These are phyloP conservation scores for Epichloe uncinata DNA, from an alignment of 2,329 filamentous ascomycete species.

Conservation along the genomic window DNA sequence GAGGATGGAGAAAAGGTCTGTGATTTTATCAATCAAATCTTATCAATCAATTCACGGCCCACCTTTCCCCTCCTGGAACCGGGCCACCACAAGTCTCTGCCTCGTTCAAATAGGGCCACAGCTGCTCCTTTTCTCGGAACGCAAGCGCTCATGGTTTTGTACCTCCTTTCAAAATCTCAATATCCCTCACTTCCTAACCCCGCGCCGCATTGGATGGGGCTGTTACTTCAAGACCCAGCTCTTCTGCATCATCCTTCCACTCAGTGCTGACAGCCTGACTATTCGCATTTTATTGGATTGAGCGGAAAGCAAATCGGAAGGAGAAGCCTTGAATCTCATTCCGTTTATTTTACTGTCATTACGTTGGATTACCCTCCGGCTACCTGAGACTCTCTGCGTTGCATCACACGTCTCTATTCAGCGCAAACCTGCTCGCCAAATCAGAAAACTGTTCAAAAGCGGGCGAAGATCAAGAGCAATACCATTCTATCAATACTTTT, in stretches of 20 bases:
- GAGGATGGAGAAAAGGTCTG: too few relatives aligned
- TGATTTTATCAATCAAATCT: too few relatives aligned
- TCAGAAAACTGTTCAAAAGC: neutral
- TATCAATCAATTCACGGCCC: conserved; percentile 31
- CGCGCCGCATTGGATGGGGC: neutral
- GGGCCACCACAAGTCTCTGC: conserved; percentile 12
- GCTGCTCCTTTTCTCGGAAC: conserved; percentile 4
- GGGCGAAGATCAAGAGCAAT: neutral
- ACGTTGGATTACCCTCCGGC: neutral
- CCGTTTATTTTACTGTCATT: neutral
- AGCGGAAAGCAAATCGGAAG: neutral
- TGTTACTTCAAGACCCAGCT: neutral
- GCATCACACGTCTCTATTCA: neutral
- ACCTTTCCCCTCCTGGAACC: conserved; percentile 21
- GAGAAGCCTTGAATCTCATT: neutral
- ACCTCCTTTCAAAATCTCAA: neutral
- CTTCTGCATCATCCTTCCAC: neutral
- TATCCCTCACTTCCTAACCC: neutral
- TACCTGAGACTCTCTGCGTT: neutral
- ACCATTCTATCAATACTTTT: neutral
- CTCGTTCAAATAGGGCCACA: conserved; percentile 5
- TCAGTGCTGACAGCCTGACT: neutral
- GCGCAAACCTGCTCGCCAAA: conserved; percentile 3
- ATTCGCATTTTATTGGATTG: neutral
- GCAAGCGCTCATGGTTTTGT: neutral